A percentile compares a stretch with the other conserved stretches of the same genome.
Conservation (phyloP, 352 stramenopile genomes). For the Phytophthora pisi region DNA sequence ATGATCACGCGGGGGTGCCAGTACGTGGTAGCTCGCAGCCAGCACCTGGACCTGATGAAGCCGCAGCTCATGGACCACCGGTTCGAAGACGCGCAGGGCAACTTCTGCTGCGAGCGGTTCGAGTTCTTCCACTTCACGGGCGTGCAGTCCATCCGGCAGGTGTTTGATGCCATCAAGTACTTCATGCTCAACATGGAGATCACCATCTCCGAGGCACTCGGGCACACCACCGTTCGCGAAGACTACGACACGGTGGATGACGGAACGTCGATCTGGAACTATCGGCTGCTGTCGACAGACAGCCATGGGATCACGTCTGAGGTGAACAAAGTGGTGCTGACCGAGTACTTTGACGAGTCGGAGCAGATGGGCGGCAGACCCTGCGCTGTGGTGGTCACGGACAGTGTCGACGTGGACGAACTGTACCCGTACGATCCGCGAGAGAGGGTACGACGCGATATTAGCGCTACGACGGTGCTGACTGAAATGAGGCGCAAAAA, state of each 20-base stretch:
- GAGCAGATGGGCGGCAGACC: conserved; percentile 16
- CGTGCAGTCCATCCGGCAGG: conserved; percentile 48
- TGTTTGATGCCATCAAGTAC: conserved; percentile 55
- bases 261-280: conserved; percentile 40
- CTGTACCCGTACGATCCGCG: conserved; percentile 49
- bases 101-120: conserved; percentile 42
- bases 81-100: conserved; percentile 33
- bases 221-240: conserved; percentile 55
- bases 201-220: conserved; percentile 53
- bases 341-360: conserved; percentile 39
- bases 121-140: conserved; percentile 52
- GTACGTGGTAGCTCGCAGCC: conserved; percentile 42
- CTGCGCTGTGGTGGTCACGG: conserved; percentile 41
- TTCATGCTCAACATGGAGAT: conserved; percentile 68
- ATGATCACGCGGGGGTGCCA: conserved; percentile 47
- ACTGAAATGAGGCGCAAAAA: conserved; percentile 27
- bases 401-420: conserved; percentile 53
- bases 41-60: conserved; percentile 42
- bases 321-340: conserved; percentile 30
- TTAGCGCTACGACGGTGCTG: conserved; percentile 40
- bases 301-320: conserved; percentile 29
- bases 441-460: conserved; percentile 41
- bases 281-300: conserved; percentile 49
- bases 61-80: conserved; percentile 34
- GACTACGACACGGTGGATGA: conserved; percentile 47